Percentiles rank a stretch among this genome's conserved stretches.
phyloP scores from a whole-genome alignment of 495 filamentous ascomycete species.

The Penicillium pulvis region DNA sequence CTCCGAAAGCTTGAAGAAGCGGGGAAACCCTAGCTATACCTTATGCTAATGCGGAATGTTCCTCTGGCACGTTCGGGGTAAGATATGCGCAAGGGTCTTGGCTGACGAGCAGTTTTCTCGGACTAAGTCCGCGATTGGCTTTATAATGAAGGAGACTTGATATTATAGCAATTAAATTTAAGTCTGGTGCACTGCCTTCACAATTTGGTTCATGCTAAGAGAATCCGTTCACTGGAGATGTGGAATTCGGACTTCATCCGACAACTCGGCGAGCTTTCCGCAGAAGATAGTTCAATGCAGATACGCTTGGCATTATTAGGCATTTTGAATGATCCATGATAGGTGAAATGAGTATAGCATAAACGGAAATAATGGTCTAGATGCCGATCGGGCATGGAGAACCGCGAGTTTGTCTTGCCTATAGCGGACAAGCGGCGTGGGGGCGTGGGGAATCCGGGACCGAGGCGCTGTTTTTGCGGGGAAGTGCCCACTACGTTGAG shows the following conservation, averaged over 20 bases:
- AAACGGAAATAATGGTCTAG: background rate
- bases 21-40: constrained; percentile 19
- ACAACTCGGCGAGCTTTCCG: constrained; percentile 15
- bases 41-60: constrained; percentile 10
- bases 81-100: constrained; percentile 16
- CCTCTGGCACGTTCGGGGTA: constrained; percentile 7
- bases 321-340: constrained; percentile 2
- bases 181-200: too few relatives aligned
- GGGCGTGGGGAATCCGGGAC: constrained; percentile 22
- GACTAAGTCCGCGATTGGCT: background rate
- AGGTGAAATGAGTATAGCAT: constrained; percentile 8
- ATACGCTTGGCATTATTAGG: background rate
- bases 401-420: constrained; percentile 4
- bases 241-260: constrained; percentile 24
- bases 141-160: background rate
- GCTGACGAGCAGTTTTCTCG: constrained; percentile 13
- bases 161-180: too few relatives aligned
- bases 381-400: constrained; percentile 5
- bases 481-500: constrained; percentile 1
- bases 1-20: constrained; percentile 17
- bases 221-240: background rate
- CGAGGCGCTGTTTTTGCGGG: constrained; percentile 2
- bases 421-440: constrained; percentile 18
- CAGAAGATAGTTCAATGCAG: background rate
- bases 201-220: background rate